Evolutionary conservation across 257 asterid species (phyloP), one percentile per base, ranked within the genome.

Genomic region (Voacanga thouarsii): DNA sequence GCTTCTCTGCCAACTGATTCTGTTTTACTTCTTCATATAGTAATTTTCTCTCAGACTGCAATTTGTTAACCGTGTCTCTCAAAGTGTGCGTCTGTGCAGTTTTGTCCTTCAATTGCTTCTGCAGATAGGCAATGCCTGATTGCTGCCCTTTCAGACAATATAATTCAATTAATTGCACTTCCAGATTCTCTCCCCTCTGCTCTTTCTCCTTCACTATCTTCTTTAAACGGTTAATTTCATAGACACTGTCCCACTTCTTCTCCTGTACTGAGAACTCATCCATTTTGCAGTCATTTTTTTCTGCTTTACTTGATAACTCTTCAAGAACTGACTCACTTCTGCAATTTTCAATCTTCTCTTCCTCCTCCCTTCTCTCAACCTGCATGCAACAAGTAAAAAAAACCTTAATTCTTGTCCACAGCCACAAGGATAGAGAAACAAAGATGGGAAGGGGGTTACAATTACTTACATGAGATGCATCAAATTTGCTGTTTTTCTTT

Each of bases 111-210:
- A 71, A 49, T 64, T 78, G 56, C 65, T 71, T 59, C 66, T 39
- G 73, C 47, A 78, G 56, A 23, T 45, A 18, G 67, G 57, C 19
- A 63, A 78, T 61, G 47, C 45, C 72, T 23, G 82, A 78, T 49
- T 78, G 57, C 41, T 71, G 77, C 77, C 72, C 82, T 47, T 78
- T 61, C 57, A 71, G 55, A n/a, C 82, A 61, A 12, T 60, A 78
- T 7, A 72, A 47, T 50, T 78, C 78, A 61, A 72, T n/a, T 4
- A 72, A 72, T 72, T 71, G 67, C 23, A 72, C 7, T 37, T 78
- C 82, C 6, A 71, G 69, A 61, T 47, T 47, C 28, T 28, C 66
- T 51, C 73, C 49, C 55, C 53, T 71, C 21, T 41, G 61, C 71
- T 66, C 64, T 76, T 33, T 75, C 56, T 74, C 71, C 71, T 80